Evolutionary conservation across 768 basidiomycete genomes (phyloP).

Genomic region (Gymnopilus junonius): DNA sequence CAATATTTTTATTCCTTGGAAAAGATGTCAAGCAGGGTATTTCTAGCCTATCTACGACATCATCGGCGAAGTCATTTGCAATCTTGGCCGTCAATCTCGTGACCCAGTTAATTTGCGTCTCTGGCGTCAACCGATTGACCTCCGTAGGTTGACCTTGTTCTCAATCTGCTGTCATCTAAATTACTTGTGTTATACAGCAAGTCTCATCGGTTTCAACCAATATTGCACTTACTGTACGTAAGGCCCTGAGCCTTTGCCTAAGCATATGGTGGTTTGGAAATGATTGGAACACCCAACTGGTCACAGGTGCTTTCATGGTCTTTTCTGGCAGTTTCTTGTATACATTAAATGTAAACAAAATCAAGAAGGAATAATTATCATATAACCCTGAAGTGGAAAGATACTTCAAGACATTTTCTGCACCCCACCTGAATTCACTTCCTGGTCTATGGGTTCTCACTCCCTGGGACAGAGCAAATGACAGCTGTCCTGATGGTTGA

Average conservation of each 20-base stretch:
- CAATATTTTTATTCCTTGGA: slow-evolving; percentile 68
- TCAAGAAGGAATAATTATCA: slow-evolving; percentile 25
- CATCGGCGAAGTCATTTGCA: slow-evolving; percentile 49
- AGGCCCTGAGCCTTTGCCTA: slow-evolving; percentile 79
- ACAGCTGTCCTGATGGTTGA: not conserved
- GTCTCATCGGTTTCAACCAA: slow-evolving; percentile 84
- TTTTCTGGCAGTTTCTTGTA: slow-evolving; percentile 71
- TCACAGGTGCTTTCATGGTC: slow-evolving; percentile 73
- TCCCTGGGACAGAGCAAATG: not conserved
- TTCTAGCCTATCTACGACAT: slow-evolving; percentile 44
- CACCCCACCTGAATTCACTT: not conserved
- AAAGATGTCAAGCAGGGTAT: slow-evolving; percentile 61
- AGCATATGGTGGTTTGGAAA: slow-evolving; percentile 87
- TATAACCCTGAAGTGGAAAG: not conserved
- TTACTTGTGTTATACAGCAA: slow-evolving; percentile 42
- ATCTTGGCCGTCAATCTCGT: slow-evolving; percentile 67
- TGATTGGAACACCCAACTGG: slow-evolving; percentile 69
- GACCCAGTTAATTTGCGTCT: slow-evolving; percentile 81
- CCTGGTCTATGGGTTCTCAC: not conserved
- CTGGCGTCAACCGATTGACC: slow-evolving; percentile 81
- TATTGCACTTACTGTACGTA: slow-evolving; percentile 78
- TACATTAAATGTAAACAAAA: slow-evolving; percentile 33
- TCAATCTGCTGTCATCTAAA: not conserved
- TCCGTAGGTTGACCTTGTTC: slow-evolving; percentile 53
- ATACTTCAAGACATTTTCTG: not conserved